Evolutionary conservation across 176 grass and related monocot genomes (phyloP).

Genomic region (Urochloa ruziziensis): DNA sequence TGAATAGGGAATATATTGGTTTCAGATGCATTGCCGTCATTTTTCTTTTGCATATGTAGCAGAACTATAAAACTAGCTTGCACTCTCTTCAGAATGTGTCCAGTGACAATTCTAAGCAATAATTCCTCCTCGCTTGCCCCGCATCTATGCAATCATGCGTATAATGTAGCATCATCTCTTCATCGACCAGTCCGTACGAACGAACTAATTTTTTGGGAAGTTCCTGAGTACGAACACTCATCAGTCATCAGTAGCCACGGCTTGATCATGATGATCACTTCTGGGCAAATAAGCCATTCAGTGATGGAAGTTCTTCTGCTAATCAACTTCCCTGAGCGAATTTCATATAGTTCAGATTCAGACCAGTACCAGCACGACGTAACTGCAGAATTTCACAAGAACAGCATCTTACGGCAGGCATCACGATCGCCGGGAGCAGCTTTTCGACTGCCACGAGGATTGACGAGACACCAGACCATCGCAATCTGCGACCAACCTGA

Average conservation of each 20-base stretch:
- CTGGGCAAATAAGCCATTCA: background rate
- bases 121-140: conserved; percentile 8
- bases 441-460: background rate
- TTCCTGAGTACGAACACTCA: background rate
- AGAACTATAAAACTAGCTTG: background rate
- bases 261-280: background rate
- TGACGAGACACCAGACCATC: background rate
- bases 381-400: background rate
- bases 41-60: background rate
- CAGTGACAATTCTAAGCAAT: background rate
- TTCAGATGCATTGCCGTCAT: no score
- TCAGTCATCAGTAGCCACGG: background rate
- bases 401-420: background rate
- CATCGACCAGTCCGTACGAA: background rate
- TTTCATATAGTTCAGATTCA: background rate
- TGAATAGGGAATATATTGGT: no score
- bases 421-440: background rate
- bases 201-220: background rate
- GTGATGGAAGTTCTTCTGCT: background rate
- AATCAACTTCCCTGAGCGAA: background rate
- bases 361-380: background rate
- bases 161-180: background rate
- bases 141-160: conserved; percentile 14
- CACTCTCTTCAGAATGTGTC: background rate
- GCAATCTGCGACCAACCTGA: background rate